phyloP scores from a whole-genome alignment of 2,329 filamentous ascomycete species.

The Neospermospora avenae region DNA sequence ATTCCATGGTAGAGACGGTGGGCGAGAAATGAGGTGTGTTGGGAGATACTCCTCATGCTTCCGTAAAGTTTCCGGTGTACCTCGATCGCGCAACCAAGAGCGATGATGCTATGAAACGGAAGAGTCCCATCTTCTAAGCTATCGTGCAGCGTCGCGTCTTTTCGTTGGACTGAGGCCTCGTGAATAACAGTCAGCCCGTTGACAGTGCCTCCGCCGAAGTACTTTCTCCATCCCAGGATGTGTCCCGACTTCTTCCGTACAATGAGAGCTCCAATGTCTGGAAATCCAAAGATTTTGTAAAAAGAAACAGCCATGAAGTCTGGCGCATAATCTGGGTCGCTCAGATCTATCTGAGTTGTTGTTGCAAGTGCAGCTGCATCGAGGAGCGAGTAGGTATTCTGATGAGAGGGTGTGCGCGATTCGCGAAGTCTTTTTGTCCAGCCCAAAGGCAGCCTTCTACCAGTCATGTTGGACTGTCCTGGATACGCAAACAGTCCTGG shows the following conservation, averaged over 20 bases:
- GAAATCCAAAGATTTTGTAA: slow-evolving; percentile 96
- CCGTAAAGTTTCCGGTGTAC: slow-evolving; percentile 68
- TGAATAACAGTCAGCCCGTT: slow-evolving; percentile 76
- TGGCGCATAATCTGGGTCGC: slow-evolving; percentile 57
- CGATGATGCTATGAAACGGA: slow-evolving; percentile 85
- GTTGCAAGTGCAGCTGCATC: slow-evolving; percentile 80
- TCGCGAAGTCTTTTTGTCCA: slow-evolving; percentile 58
- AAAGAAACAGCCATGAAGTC: slow-evolving; percentile 86
- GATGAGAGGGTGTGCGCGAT: slow-evolving; percentile 25
- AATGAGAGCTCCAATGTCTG: slow-evolving; percentile 80
- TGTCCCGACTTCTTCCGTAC: slow-evolving; percentile 67
- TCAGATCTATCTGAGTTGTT: slow-evolving; percentile 71
- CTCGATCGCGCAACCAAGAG: slow-evolving; percentile 70
- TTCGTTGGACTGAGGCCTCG: slow-evolving; percentile 75
- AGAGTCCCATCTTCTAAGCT: slow-evolving; percentile 86
- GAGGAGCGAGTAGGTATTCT: slow-evolving; percentile 63
- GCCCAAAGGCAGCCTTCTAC: slow-evolving; percentile 64
- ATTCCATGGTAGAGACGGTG: slow-evolving; percentile 57
- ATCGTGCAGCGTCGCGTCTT: slow-evolving; percentile 69
- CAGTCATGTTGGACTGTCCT: slow-evolving; percentile 53
- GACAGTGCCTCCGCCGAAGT: slow-evolving; percentile 92
- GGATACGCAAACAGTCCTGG: slow-evolving; percentile 65
- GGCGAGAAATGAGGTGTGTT: slow-evolving; percentile 66
- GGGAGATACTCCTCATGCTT: slow-evolving; percentile 63
- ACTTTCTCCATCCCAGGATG: slow-evolving; percentile 64